These are phyloP conservation scores for Ustilago nuda DNA, from an alignment of 1,284 basidiomycete genomes.

Conservation along the genomic window DNA sequence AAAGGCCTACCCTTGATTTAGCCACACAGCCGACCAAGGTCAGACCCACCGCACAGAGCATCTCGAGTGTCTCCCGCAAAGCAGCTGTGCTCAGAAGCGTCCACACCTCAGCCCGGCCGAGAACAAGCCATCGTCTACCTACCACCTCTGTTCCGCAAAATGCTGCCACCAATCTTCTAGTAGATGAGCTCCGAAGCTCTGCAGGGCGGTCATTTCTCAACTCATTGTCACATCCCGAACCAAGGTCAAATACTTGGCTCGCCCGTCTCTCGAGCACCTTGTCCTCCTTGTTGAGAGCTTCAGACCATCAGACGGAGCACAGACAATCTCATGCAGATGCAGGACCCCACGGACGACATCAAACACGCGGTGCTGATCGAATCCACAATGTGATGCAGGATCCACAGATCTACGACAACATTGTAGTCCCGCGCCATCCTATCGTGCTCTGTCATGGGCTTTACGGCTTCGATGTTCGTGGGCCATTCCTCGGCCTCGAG, in stretches of 20 bases:
- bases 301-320: slow-evolving; percentile 26
- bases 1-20: slow-evolving; percentile 6
- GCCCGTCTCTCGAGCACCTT: slow-evolving; percentile 34
- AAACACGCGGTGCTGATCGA: slow-evolving; percentile 24
- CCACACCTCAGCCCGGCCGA: slow-evolving; percentile 29
- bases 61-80: slow-evolving; percentile 16
- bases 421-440: slow-evolving; percentile 84
- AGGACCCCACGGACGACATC: slow-evolving; percentile 9
- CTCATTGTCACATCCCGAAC: slow-evolving; percentile 35
- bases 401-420: slow-evolving; percentile 70
- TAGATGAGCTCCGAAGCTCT: not conserved
- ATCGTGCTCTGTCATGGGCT: slow-evolving; percentile 90
- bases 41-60: not conserved
- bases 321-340: slow-evolving; percentile 12
- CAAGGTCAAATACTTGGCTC: slow-evolving; percentile 35
- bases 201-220: slow-evolving; percentile 21
- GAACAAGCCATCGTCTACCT: slow-evolving; percentile 11
- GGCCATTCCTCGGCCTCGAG: slow-evolving; percentile 77
- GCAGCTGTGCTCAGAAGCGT: slow-evolving; percentile 33
- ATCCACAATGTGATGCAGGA: slow-evolving; percentile 58
- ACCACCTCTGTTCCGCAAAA: slow-evolving; percentile 1
- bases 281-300: slow-evolving; percentile 31
- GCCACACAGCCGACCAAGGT: not conserved
- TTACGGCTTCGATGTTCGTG: slow-evolving; percentile 91
- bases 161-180: not conserved